Evolutionary conservation across 116 monocot genomes (phyloP).

Genomic region (Iris pallida): DNA sequence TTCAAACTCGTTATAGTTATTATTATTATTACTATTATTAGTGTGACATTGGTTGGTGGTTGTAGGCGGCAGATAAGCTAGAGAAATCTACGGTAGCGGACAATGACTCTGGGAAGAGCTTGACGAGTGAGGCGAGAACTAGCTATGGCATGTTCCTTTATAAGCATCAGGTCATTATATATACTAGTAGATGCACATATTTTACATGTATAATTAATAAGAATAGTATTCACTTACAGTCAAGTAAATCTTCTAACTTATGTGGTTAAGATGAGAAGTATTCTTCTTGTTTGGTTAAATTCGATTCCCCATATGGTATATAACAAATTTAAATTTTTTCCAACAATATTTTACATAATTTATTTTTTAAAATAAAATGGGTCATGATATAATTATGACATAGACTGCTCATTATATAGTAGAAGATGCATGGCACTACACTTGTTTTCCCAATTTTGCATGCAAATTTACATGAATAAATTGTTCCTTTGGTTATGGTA

Average conservation of each 20-base stretch:
- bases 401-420: too few relatives aligned
- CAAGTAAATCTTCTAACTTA: too few relatives aligned
- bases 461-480: background rate
- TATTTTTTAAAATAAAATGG: too few relatives aligned
- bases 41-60: background rate
- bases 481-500: background rate
- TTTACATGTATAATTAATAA: too few relatives aligned
- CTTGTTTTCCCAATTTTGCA: background rate
- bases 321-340: too few relatives aligned
- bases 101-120: background rate
- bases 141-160: conserved; percentile 9
- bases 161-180: conserved; percentile 5
- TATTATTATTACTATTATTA: background rate
- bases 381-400: too few relatives aligned
- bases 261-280: too few relatives aligned
- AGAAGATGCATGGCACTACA: background rate
- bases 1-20: background rate
- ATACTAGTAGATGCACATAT: too few relatives aligned
- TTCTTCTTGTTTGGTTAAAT: too few relatives aligned
- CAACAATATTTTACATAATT: too few relatives aligned
- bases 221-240: too few relatives aligned
- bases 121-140: conserved; percentile 6
- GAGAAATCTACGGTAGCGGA: conserved; percentile 7
- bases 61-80: conserved; percentile 9
- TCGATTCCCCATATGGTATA: too few relatives aligned